Evolutionary conservation across 345 rosid genomes (phyloP), one percentile per base, ranked within the genome.

Genomic region (Pseudoturritis turrita): DNA sequence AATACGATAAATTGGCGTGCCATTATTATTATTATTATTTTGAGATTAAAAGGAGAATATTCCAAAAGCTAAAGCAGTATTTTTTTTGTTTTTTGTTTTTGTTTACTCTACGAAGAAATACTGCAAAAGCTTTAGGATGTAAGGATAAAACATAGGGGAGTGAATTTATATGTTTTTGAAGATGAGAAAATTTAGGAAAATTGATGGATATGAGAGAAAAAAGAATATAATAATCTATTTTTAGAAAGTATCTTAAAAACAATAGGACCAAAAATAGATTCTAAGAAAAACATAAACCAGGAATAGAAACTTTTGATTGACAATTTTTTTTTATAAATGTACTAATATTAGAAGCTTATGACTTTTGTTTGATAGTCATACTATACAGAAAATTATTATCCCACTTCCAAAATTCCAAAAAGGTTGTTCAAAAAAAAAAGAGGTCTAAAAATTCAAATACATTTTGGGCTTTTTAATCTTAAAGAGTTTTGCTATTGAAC

Each of bases 1-100:
- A 77, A 31, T 29, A 76, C 66, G 13, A 79, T 0, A 52, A 71
- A 56, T 37, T 73, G 81, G 6, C 79, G 75, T 4, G 81, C 83
- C 81, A 79, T 79, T 46, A 35, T 64, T 62, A 12, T 13, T 18
- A 1, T 9, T 13, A 7, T 9, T 26, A 0, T 33, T 23, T 47
- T 19, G 39, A 62, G 66, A 62, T 37, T 69, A 70, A 62, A 70
- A 70, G 33, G 53, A 58, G 13, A 3, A 47, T 55, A 63, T 63
- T 70, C 53, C 60, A 64, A 70, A 76, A 70, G 71, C 76, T 70
- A 56, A 76, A 64, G 72, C 76, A 76, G 68, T 70, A 63, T 47
- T 40, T 31, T 31, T 43, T 58, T n/a, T 28, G 0, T 35, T 53
- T 46, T 25, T 7, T 28, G 9, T 9, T 12, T 15, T 7, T 40